Evolutionary conservation across 169 alveolate species (phyloP), one percentile per base, ranked within the genome.

Genomic region (Ophryocystis elektroscirrha): DNA sequence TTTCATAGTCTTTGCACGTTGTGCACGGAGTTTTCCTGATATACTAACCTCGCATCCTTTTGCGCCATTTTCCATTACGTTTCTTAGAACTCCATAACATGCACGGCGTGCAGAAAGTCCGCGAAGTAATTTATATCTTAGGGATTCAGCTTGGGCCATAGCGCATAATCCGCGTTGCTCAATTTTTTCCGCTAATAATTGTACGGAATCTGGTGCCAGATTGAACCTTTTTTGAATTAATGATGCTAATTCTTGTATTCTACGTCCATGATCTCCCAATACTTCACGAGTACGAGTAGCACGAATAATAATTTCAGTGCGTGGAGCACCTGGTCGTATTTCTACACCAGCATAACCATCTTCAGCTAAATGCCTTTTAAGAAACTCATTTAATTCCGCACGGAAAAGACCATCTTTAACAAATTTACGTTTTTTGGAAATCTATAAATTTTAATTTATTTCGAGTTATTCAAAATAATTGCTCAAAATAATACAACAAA

Each of bases 1-100:
- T 91, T 72, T 92, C 96, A 85, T 90, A 62, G 94, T 84, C 85
- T 94, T 94, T 59, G 99, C 99, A 72, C 99, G 92, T 77, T 94
- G 96, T 45, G 97, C 97, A 58, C 98, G 82, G 53, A 94, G 76
- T 81, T 94, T 94, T 15, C 99, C 99, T 51, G 97, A 87, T 57
- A 94, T 94, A 61, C 90, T 91, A 58, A 91, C 95, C 74, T 94
- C 99, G 59, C 96, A 89, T 43, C 67, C 94, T 76, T 87, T 79
- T 64, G 97, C 98, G 47, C 96, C 97, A 30, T 88, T 83, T 63
- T 84, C 89, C 96, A 89, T 91, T 41, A 89, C 89, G 67, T 74
- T 85, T 63, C 94, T 85, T 46, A 91, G 72, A 45, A 89, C 95
- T 53, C 94, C 93, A 67, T 90, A 90, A 57, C 97, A 95, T 48